Evolutionary conservation across 2,329 filamentous ascomycete species (phyloP), one percentile per base, ranked within the genome.

Genomic region (Clonostachys rosea): DNA sequence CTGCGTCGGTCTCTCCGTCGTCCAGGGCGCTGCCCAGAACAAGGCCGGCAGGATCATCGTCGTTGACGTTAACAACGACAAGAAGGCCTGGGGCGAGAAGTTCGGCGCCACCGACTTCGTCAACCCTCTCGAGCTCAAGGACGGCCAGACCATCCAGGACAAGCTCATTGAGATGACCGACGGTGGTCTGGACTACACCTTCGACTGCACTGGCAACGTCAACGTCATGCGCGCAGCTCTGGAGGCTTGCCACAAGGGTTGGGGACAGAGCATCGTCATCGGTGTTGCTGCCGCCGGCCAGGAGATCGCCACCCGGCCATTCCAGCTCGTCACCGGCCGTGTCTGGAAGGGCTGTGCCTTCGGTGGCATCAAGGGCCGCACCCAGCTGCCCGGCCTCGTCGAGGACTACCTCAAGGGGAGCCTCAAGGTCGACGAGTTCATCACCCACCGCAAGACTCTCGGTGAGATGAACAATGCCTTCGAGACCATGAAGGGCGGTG

Each of bases 351-450:
- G 94, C 47, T 97, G 92, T 65, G 94, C 94, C 16, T 99, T 99
- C 62, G 94, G 94, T 57, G 94, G 94, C 59, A 91, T 99, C 79
- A 99, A 97, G 79, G 94, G 94, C 58, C 91, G 94, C 63, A 86
- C 88, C 34, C 94, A 99, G 74, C 83, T 99, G 55, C 87, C 88
- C 43, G 84, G 79, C 49, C 84, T 99, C 39, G 91, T 99, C 20
- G 74, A 83, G 56, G 92, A 97, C 70, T 99, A 99, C 74, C 78
- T 95, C 68, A 79, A 80, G 46, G 91, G 91, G 59, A 81, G 87
- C 64, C 85, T 99, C 64, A 97, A 96, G 84, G 94, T 97, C 42
- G 92, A 97, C 66, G 94, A 99, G 75, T 97, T 97, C 76, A 97
- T 99, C 74, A 99, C 94, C 34, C 94, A 99, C 75, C 84, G 91